Base-by-base conservation (phyloP, 73 alveolate species). In the Durusdinium trenchii region DNA sequence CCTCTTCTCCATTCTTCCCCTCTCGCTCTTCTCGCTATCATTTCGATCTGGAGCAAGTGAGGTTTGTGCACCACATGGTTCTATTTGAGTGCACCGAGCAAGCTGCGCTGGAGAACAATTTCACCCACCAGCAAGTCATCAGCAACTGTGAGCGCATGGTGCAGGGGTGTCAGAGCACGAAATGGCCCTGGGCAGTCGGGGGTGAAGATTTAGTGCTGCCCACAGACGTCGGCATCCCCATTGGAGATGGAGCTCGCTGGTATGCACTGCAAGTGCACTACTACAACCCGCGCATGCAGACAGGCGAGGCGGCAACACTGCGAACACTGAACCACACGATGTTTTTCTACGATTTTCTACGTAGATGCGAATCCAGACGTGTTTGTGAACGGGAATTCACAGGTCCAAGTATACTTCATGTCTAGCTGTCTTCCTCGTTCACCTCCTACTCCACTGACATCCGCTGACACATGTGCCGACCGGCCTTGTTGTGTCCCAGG, bases 161-260 rank as follows among this genome's bases (percentile, higher is more conserved):
- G 45, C 67, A 36, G 35, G 95, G 95, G 35, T 86, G 95, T 61
- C 95, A 86, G 61, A 38, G 61, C 57, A 38, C 52, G 45, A 60
- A 57, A 42, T 86, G 95, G 95, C 95, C 95, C 7, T 86, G 95
- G 95, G 95, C 95, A 3, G 95, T 86, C 3, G 95, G 95, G 54
- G 95, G 95, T 1, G 95, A 86, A 38, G 95, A 86, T 54, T 38
- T 86, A 81, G 79, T 86, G 46, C 82, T 86, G 78, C 95, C 95
- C 23, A 60, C n/a, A 12, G 60, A 86, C 46, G 95, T 86, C 57
- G 95, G 95, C 30, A 42, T 86, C 32, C 61, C 95, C 51, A 40
- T 86, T 54, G 95, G 82, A 38, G 57, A 86, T 45, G 95, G 95
- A 3, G 95, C 95, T 28, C 95, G 95, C 43, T 86, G 45, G 79